A percentile compares a stretch with the other conserved stretches of the same genome.
Conservation (phyloP, 495 filamentous ascomycete species). For the Penicillium tannophilum region DNA sequence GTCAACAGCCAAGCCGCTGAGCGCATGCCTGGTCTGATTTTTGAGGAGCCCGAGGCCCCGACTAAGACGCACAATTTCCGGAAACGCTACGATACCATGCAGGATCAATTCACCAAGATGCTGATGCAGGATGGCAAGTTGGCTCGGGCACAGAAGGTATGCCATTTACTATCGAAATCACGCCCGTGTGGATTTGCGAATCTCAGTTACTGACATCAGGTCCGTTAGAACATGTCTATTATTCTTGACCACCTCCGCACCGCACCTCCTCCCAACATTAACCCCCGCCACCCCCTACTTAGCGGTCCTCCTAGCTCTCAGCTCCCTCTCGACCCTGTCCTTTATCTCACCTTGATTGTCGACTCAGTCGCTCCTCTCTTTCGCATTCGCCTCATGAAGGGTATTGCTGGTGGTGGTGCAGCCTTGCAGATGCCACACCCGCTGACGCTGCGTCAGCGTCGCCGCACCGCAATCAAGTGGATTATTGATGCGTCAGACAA, state of each 20-base stretch:
- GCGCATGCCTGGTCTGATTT: slow-evolving; percentile 59
- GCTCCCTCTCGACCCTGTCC: slow-evolving; percentile 74
- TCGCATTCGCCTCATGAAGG: slow-evolving; percentile 71
- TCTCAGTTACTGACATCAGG: not conserved
- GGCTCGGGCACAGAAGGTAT: slow-evolving; percentile 77
- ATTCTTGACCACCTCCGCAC: slow-evolving; percentile 90
- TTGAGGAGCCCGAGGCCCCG: slow-evolving; percentile 67
- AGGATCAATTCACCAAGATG: slow-evolving; percentile 84
- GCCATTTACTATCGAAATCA: not conserved
- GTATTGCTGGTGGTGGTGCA: slow-evolving; percentile 81
- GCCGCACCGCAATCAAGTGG: slow-evolving; percentile 79
- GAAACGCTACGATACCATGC: slow-evolving; percentile 76
- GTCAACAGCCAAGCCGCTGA: slow-evolving; percentile 34
- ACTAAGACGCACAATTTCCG: slow-evolving; percentile 64
- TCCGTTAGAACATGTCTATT: slow-evolving; percentile 71
- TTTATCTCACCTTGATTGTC: slow-evolving; percentile 83
- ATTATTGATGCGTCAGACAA: slow-evolving; percentile 80
- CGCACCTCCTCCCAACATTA: slow-evolving; percentile 69
- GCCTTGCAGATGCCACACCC: slow-evolving; percentile 83
- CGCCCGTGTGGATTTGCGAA: not conserved
- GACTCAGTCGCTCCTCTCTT: slow-evolving; percentile 94
- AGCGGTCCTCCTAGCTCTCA: slow-evolving; percentile 71
- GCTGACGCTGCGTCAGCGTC: slow-evolving; percentile 69
- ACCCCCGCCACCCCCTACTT: slow-evolving; percentile 68
- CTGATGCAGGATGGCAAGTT: slow-evolving; percentile 90